phyloP scores from a whole-genome alignment of 139 green algal genomes.

The Closterium sp. region DNA sequence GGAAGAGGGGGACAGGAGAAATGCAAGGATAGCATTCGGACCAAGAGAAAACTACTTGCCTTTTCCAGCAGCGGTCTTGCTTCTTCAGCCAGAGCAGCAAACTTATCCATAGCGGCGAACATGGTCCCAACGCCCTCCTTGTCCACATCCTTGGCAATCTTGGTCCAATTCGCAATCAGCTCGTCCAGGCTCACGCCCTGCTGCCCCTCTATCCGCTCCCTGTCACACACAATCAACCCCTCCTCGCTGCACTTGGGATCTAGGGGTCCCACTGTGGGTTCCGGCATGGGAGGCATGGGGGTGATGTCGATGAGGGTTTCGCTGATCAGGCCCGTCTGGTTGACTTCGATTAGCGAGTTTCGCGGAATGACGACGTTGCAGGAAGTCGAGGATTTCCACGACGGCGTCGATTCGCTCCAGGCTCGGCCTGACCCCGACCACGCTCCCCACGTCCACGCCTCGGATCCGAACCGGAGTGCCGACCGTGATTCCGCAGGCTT shows the following conservation, averaged over 20 bases:
- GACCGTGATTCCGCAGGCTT: conserved; percentile 92
- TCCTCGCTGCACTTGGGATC: conserved; percentile 82
- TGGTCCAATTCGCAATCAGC: conserved; percentile 92
- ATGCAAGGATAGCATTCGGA: background rate
- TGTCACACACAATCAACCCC: conserved; percentile 85
- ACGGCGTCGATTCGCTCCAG: conserved; percentile 88
- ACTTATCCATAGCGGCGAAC: conserved; percentile 79
- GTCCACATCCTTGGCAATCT: conserved; percentile 88
- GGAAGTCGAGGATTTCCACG: conserved; percentile 82
- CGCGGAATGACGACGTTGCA: conserved; percentile 86
- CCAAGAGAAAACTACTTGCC: conserved; percentile 9
- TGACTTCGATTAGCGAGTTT: conserved; percentile 92
- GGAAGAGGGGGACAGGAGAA: background rate
- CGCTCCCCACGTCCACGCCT: conserved; percentile 79
- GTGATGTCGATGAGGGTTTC: conserved; percentile 97
- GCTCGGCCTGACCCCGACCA: conserved; percentile 82
- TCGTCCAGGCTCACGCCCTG: conserved; percentile 92
- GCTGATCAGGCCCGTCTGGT: conserved; percentile 94
- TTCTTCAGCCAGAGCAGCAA: conserved; percentile 67
- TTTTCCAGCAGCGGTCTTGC: conserved; percentile 70
- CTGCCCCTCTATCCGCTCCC: conserved; percentile 79
- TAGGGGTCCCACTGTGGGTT: conserved; percentile 69
- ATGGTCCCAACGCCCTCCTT: conserved; percentile 70
- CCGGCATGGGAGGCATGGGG: conserved; percentile 75
- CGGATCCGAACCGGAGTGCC: conserved; percentile 87